Percentiles rank a stretch among this genome's conserved stretches.
Evolutionary conservation across 129 eudicot genomes (phyloP).

Genomic region (Kitagawia praeruptora): DNA sequence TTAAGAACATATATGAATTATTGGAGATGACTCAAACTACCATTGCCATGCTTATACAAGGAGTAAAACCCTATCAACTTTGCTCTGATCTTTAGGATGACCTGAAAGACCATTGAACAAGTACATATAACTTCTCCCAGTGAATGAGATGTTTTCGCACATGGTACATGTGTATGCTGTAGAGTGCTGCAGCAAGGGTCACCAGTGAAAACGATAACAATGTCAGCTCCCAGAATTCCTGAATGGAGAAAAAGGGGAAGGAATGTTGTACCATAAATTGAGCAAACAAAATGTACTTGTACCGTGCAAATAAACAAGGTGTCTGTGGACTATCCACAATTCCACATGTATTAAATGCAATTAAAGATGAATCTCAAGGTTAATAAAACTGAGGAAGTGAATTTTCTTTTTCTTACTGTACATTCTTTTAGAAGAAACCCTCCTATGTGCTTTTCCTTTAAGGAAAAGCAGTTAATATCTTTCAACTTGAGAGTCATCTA

Average conservation of each 20-base stretch:
- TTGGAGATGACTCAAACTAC: neutral
- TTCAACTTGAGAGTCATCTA: neutral
- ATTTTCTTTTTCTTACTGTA: too few species aligned
- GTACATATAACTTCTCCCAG: constrained; percentile 43
- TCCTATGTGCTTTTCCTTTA: neutral
- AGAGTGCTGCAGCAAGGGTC: constrained; percentile 55
- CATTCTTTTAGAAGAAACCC: too few species aligned
- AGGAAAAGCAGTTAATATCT: neutral
- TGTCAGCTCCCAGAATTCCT: constrained; percentile 86
- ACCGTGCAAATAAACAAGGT: neutral
- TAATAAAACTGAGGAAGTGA: too few species aligned
- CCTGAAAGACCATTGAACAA: neutral
- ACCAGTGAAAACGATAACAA: constrained; percentile 51
- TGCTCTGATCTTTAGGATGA: neutral
- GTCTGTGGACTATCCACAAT: neutral
- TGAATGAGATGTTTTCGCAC: constrained; percentile 70
- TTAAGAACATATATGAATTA: neutral
- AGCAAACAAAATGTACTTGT: neutral
- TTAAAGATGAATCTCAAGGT: neutral
- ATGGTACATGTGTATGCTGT: constrained; percentile 59
- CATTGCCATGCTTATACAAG: neutral
- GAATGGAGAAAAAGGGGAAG: constrained; percentile 1
- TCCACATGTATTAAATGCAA: neutral
- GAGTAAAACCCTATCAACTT: neutral
- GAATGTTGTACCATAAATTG: constrained; percentile 3